phyloP scores from a whole-genome alignment of 495 filamentous ascomycete species.

The Chaetomium fimeti region DNA sequence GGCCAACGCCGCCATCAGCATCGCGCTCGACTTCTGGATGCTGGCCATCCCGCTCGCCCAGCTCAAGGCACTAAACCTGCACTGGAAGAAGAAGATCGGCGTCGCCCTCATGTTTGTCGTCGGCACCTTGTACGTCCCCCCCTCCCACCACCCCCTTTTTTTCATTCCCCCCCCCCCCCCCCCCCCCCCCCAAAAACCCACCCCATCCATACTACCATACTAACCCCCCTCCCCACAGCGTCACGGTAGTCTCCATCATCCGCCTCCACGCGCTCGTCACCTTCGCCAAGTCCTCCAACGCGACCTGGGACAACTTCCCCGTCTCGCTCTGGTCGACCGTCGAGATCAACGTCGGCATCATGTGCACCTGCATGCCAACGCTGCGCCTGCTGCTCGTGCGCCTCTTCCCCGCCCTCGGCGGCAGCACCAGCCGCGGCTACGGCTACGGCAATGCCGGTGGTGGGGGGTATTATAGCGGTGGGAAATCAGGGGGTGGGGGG shows the following conservation, averaged over 20 bases:
- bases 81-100: constrained; percentile 40
- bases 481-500: not conserved
- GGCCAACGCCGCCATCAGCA: constrained; percentile 19
- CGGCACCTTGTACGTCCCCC: constrained; percentile 38
- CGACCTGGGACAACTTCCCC: constrained; percentile 22
- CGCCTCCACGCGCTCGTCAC: constrained; percentile 15
- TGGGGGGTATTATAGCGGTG: not conserved
- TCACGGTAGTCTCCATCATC: constrained; percentile 23
- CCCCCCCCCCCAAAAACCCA: not conserved
- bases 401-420: constrained; percentile 23
- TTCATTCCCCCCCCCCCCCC: no score
- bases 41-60: constrained; percentile 20
- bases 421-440: constrained; percentile 9
- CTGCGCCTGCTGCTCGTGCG: constrained; percentile 30
- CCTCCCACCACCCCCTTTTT: not conserved
- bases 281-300: constrained; percentile 9
- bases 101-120: constrained; percentile 40
- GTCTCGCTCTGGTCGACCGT: constrained; percentile 33
- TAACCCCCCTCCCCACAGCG: constrained; percentile 10
- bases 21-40: constrained; percentile 23
- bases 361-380: constrained; percentile 36
- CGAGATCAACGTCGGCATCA: constrained; percentile 31
- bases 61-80: constrained; percentile 35
- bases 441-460: not conserved
- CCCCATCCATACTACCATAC: not conserved